phyloP scores from a whole-genome alignment of 495 filamentous ascomycete genomes.

The Hypomontagnella monticulosa region DNA sequence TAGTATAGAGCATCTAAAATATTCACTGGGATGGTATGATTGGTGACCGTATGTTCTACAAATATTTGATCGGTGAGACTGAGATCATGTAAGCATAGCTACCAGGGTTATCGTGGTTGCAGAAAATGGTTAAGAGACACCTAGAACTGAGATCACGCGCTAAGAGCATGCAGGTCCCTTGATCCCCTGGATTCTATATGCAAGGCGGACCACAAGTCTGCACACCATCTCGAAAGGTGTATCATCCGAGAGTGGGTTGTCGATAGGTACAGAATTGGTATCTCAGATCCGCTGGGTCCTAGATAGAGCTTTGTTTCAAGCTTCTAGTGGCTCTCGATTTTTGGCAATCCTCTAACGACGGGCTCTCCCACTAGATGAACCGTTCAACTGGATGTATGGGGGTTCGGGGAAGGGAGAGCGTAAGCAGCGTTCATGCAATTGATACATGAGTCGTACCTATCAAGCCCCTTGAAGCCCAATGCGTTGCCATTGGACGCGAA shows the following conservation, averaged over 20 bases:
- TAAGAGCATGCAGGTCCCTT: conserved; percentile 40
- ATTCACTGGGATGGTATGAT: not conserved
- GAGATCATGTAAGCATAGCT: conserved; percentile 3
- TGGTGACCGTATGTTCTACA: not conserved
- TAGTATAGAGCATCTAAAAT: not conserved
- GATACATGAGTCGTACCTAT: conserved; percentile 1
- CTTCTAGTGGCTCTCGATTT: conserved; percentile 5
- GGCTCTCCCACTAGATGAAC: not conserved
- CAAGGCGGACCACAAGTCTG: conserved; percentile 32
- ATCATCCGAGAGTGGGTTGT: conserved; percentile 8
- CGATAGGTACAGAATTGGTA: conserved; percentile 20
- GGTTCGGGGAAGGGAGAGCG: conserved; percentile 7
- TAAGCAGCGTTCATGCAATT: conserved; percentile 6
- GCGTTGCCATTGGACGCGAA: conserved; percentile 29
- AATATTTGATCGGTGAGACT: conserved; percentile 5
- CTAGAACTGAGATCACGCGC: conserved; percentile 23
- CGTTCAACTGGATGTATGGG: conserved; percentile 3
- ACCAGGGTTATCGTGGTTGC: conserved; percentile 31
- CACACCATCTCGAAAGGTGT: conserved; percentile 25
- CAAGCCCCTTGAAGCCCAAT: conserved; percentile 3
- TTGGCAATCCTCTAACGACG: conserved; percentile 2
- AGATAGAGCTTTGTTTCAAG: conserved; percentile 15
- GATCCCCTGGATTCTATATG: conserved; percentile 34
- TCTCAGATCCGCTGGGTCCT: conserved; percentile 21
- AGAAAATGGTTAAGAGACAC: conserved; percentile 3